Percentiles rank a stretch among this genome's conserved stretches.
These are phyloP conservation scores for Candida smagusa DNA, from an alignment of 1,139 yeast genomes.

Conservation along the genomic window DNA sequence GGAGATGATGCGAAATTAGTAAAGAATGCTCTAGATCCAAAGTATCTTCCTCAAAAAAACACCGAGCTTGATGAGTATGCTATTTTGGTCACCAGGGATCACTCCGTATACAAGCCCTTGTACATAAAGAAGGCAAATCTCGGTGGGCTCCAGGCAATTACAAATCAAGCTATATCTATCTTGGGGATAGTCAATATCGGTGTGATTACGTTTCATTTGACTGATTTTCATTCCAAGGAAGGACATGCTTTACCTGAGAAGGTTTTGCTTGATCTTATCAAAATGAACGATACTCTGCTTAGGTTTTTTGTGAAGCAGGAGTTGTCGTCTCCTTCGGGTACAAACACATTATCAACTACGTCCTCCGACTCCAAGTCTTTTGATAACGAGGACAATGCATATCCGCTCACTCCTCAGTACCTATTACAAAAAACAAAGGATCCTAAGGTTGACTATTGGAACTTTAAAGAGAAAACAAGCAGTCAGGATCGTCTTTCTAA, in stretches of 20 bases:
- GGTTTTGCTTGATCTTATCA: slow-evolving; percentile 30
- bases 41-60: slow-evolving; percentile 26
- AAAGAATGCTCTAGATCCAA: slow-evolving; percentile 16
- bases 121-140: slow-evolving; percentile 17
- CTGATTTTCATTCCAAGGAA: slow-evolving; percentile 64
- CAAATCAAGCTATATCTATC: slow-evolving; percentile 33
- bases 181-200: slow-evolving; percentile 43
- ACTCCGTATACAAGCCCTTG: slow-evolving; percentile 49
- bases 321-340: slow-evolving; percentile 29
- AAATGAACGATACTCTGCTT: slow-evolving; percentile 22
- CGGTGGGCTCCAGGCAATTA: slow-evolving; percentile 20
- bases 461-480: slow-evolving; percentile 48
- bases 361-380: slow-evolving; percentile 51
- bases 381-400: slow-evolving; percentile 40
- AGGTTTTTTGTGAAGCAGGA: slow-evolving; percentile 47
- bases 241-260: slow-evolving; percentile 62
- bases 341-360: slow-evolving; percentile 37
- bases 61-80: slow-evolving; percentile 1
- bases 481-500: slow-evolving; percentile 16
- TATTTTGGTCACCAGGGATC: slow-evolving; percentile 61
- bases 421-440: slow-evolving; percentile 40
- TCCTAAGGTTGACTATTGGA: slow-evolving; percentile 54
- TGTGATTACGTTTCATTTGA: slow-evolving; percentile 53
- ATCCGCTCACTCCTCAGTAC: slow-evolving; percentile 63
- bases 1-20: slow-evolving; percentile 1